Percentiles rank a stretch among this genome's conserved stretches.
phyloP scores from a whole-genome alignment of 352 stramenopile species.

The Globisporangium ultimum region DNA sequence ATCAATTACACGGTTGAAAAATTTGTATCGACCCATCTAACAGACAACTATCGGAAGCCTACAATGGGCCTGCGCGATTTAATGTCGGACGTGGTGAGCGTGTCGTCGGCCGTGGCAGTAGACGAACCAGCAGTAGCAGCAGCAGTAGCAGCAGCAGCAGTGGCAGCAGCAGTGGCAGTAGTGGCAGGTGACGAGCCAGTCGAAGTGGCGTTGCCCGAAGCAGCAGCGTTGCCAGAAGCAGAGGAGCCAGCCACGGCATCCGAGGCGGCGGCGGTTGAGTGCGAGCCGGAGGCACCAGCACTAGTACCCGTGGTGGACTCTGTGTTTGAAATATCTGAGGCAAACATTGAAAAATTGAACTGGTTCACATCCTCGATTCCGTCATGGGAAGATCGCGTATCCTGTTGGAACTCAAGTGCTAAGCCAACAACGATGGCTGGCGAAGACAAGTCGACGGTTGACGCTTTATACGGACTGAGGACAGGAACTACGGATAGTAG shows the following conservation, averaged over 20 bases:
- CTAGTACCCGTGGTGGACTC: too few species aligned
- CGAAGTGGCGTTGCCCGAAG: neutral
- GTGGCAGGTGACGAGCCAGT: neutral
- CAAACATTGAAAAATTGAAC: too few species aligned
- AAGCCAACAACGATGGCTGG: neutral
- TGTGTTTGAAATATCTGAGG: neutral
- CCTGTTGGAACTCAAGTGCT: neutral
- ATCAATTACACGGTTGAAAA: neutral
- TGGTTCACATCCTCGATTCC: slow-evolving; percentile 1
- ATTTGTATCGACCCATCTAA: neutral
- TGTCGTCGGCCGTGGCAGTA: neutral
- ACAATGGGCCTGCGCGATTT: too few species aligned
- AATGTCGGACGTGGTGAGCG: slow-evolving; percentile 1
- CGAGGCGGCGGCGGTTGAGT: too few species aligned
- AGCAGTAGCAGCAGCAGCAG: too few species aligned
- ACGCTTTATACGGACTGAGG: neutral
- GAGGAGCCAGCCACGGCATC: neutral
- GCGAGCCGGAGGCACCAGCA: too few species aligned
- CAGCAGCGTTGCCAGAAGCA: neutral
- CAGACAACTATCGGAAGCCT: too few species aligned
- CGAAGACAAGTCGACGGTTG: neutral
- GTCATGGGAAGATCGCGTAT: slow-evolving; percentile 10
- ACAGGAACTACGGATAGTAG: neutral
- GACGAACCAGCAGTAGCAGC: too few species aligned
- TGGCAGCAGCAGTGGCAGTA: too few species aligned